These are phyloP conservation scores for Vinca minor DNA, from an alignment of 257 asterid genomes.

Conservation along the genomic window DNA sequence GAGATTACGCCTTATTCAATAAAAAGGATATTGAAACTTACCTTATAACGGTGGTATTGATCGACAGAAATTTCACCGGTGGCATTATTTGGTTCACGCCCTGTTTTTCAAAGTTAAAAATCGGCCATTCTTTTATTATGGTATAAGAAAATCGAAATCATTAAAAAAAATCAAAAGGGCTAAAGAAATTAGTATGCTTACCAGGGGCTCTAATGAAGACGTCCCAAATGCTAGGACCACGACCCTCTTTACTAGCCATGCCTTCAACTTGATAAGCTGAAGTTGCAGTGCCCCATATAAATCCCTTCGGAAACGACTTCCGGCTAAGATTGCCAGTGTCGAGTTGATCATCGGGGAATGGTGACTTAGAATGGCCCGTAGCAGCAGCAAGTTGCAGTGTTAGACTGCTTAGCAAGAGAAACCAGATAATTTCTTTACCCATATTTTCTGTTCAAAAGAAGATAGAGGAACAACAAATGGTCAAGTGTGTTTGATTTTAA, in stretches of 20 bases:
- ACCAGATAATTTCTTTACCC: background rate
- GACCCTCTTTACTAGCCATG: constrained; percentile 66
- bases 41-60: constrained; percentile 84
- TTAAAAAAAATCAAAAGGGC: background rate
- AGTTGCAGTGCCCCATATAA: constrained; percentile 77
- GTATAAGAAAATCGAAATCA: background rate
- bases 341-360: background rate
- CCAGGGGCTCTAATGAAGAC: constrained; percentile 74
- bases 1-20: too few relatives aligned
- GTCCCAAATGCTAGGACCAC: constrained; percentile 98
- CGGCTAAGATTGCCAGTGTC: constrained; percentile 13
- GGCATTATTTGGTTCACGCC: constrained; percentile 64
- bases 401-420: background rate
- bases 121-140: too few relatives aligned
- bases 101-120: constrained; percentile 35
- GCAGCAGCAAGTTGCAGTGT: background rate
- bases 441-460: background rate
- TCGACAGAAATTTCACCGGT: constrained; percentile 77
- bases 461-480: too few relatives aligned
- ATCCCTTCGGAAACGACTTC: constrained; percentile 51
- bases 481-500: too few relatives aligned
- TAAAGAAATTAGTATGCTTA: background rate
- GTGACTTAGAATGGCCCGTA: background rate
- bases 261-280: constrained; percentile 99
- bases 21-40: constrained; percentile 10